Base-by-base conservation (phyloP, 106 monocot species). In the Dendrobium catenatum region DNA sequence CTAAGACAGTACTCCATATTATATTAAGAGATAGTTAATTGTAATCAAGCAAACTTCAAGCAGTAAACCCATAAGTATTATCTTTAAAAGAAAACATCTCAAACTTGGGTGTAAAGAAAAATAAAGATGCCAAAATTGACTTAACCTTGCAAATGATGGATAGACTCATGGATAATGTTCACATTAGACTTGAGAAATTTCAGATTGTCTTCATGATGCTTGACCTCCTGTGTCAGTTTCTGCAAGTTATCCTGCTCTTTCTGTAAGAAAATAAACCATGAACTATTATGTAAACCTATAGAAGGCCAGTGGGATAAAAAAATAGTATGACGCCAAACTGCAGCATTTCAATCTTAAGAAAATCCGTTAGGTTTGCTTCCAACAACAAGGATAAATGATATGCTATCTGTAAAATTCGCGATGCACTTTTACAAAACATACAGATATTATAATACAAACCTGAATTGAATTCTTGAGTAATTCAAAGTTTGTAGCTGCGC, bases 181-280 rank as follows among this genome's bases (percentile, higher is more conserved):
- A 84, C 80, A 55, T 90, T 81, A 72, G 81, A 79, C 37, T 88
- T 92, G 46, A 95, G 86, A 84, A 88, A 86, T 79, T 73, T 85
- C 26, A 95, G 15, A 82, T 86, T 90, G 77, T 89, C 87, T 46
- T 95, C 95, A 37, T 95, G 90, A 86, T 95, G 89, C 79, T 88
- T 92, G 56, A 92, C 74, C 85, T 95, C 88, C 70, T 86, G 75
- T 76, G 78, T 92, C 44, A 95, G 74, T 83, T 87, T 92, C 67
- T 92, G 64, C 37, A 95, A 16, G 68, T 90, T 86, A 64, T 89
- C 84, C 68, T 95, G 78, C 75, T 92, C 70, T 68, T 84, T 86
- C 95, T 95, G 84, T 55, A 77, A 77, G 7, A 79, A 80, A 73
- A 79, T 49, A 47, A 49, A 76, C 2, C 29, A 33, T 20, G 2